Base-by-base conservation (phyloP, 768 basidiomycete genomes). In the Sutorius australiensis region DNA sequence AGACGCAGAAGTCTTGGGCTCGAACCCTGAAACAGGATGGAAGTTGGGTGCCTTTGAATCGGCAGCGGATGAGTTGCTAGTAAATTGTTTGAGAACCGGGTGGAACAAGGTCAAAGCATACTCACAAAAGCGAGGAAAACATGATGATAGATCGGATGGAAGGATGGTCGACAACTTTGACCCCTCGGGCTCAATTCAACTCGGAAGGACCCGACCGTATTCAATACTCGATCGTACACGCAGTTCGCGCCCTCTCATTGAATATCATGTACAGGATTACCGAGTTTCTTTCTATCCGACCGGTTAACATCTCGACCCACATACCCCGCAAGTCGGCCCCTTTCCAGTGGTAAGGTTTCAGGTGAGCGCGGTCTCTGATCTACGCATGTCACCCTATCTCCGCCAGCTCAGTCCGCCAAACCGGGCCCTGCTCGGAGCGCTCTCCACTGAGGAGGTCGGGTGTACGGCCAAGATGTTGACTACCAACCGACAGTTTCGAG, bases 81-180 rank as follows among this genome's bases (percentile, higher is more conserved):
- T 50, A 5, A n/a, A 37, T 3, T 4, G 2, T 24, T 39, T 69
- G 44, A 67, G 58, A 52, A 38, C 6, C 24, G 21, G 31, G 38
- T 32, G 53, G 44, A 8, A 33, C 51, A 47, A 6, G 27, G 36
- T 6, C 46, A 9, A 30, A 45, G 13, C 6, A 19, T 33, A 83
- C 89, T 82, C 68, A 90, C 89, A 87, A 87, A 63, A 89, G 83
- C 53, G 85, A 81, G 53, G 86, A 81, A 74, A 91, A 89, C 89
- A 91, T 90, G 74, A 89, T 90, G 73, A 68, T 77, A 53, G 67
- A 68, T 31, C 27, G 11, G n/a, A 42, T 40, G 48, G 42, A 46
- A 56, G 51, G 24, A 31, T 39, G 37, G 41, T 34, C 28, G 27
- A 30, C 27, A 9, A 39, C 19, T 27, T 28, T 21, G 49, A 46